Percentiles rank a stretch among this genome's conserved stretches.
These are phyloP conservation scores for Solanum stenotomum DNA, from an alignment of 257 asterid species.

Conservation along the genomic window DNA sequence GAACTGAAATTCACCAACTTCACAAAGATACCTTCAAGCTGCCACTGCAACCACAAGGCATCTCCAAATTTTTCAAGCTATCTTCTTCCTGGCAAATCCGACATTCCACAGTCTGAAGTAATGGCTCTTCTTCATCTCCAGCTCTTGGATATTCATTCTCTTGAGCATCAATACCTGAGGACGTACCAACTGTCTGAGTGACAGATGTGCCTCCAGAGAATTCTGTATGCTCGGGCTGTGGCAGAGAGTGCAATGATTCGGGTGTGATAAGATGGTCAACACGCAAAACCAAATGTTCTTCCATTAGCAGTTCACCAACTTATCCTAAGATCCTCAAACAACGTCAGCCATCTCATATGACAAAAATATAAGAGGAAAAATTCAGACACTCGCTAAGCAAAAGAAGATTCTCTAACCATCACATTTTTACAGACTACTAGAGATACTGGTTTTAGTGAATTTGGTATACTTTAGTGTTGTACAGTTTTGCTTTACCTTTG, in stretches of 20 bases:
- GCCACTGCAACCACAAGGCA: conserved; percentile 41
- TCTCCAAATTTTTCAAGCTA: conserved; percentile 23
- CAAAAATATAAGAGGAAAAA: neutral
- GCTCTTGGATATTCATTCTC: conserved; percentile 4
- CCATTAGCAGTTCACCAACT: conserved; percentile 19
- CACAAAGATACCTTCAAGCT: conserved; percentile 33
- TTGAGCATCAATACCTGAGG: conserved; percentile 12
- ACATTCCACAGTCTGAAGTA: conserved; percentile 31
- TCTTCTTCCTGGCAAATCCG: conserved; percentile 55
- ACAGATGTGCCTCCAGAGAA: conserved; percentile 9
- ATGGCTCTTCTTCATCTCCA: conserved; percentile 29
- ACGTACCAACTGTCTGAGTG: conserved; percentile 8
- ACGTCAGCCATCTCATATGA: neutral
- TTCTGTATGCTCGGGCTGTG: conserved; percentile 8
- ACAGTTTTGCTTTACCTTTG: neutral
- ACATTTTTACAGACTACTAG: neutral
- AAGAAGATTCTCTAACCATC: neutral
- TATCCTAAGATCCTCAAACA: neutral
- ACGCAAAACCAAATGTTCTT: conserved; percentile 24
- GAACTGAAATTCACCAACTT: neutral
- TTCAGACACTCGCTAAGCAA: neutral
- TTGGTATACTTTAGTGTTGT: neutral
- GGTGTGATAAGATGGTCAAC: conserved; percentile 21
- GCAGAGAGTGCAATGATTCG: conserved; percentile 13
- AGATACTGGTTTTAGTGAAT: neutral